Evolutionary conservation across 2,329 filamentous ascomycete species (phyloP).

Genomic region (Phaeophleospora eucalypticola): DNA sequence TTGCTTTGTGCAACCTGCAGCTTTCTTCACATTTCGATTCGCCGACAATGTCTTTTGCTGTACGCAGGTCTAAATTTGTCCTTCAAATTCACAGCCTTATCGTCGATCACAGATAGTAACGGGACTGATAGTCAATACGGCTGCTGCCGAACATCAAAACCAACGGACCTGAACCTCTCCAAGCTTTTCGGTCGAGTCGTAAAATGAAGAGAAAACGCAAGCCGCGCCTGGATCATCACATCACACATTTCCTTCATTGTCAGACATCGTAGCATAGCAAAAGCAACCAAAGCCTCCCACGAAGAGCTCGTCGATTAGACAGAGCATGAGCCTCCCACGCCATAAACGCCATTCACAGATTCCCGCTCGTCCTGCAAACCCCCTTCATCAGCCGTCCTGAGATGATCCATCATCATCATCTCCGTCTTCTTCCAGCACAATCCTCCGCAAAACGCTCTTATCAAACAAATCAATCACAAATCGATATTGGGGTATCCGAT

Average conservation of each 20-base stretch:
- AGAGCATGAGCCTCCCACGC: not conserved
- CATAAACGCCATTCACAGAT: not conserved
- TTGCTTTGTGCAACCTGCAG: not conserved
- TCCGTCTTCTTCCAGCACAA: slow-evolving; percentile 68
- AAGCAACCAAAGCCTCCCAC: not conserved
- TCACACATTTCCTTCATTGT: not conserved
- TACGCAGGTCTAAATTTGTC: too few relatives aligned
- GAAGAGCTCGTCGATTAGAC: not conserved
- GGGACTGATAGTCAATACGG: not conserved
- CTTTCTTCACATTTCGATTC: not conserved
- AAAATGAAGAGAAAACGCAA: not conserved
- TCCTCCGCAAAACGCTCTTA: slow-evolving; percentile 75
- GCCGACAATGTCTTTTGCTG: too few relatives aligned
- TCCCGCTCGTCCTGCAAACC: not conserved
- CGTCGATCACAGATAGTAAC: too few relatives aligned
- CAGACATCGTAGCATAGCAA: not conserved
- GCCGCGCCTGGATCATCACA: not conserved
- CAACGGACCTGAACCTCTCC: not conserved
- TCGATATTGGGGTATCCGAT: slow-evolving; percentile 77
- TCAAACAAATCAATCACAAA: slow-evolving; percentile 95
- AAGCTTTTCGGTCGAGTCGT: too few relatives aligned
- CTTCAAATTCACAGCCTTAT: too few relatives aligned
- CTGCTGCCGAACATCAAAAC: not conserved
- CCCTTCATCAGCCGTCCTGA: not conserved
- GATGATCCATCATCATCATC: slow-evolving; percentile 36